Evolutionary conservation across 805 yeast genomes (phyloP).

Genomic region (Pichia gijzeniarum): DNA sequence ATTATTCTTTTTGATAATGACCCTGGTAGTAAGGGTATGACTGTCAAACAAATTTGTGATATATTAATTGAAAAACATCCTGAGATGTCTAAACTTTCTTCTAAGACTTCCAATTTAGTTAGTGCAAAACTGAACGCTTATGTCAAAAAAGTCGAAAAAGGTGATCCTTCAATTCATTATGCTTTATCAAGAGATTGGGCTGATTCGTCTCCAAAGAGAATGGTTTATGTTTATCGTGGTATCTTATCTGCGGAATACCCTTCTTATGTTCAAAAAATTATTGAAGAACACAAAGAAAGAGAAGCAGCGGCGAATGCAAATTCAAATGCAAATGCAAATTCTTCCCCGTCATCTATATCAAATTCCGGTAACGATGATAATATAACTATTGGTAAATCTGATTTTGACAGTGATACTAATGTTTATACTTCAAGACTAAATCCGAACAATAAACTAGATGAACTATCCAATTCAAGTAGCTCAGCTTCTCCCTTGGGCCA

Average conservation of each 20-base stretch:
- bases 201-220: constrained; percentile 80
- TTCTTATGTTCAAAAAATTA: constrained; percentile 59
- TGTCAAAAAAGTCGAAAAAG: constrained; percentile 75
- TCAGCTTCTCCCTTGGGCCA: constrained; percentile 6
- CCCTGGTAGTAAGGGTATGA: constrained; percentile 68
- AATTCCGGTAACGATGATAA: background rate
- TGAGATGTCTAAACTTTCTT: constrained; percentile 73
- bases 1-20: constrained; percentile 65
- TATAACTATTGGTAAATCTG: constrained; percentile 2
- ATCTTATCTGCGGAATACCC: constrained; percentile 69
- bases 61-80: constrained; percentile 68
- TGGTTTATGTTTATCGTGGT: constrained; percentile 84
- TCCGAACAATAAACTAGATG: background rate
- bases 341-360: background rate
- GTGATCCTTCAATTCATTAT: constrained; percentile 64
- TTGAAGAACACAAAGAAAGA: constrained; percentile 42
- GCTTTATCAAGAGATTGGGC: constrained; percentile 87
- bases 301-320: constrained; percentile 19
- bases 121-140: constrained; percentile 81
- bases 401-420: constrained; percentile 8
- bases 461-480: constrained; percentile 11
- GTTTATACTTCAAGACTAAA: background rate
- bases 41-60: constrained; percentile 85
- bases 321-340: constrained; percentile 1
- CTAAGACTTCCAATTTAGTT: constrained; percentile 74